Conservation (phyloP, 2,329 filamentous ascomycete genomes). For the Verruconis gallopava region DNA sequence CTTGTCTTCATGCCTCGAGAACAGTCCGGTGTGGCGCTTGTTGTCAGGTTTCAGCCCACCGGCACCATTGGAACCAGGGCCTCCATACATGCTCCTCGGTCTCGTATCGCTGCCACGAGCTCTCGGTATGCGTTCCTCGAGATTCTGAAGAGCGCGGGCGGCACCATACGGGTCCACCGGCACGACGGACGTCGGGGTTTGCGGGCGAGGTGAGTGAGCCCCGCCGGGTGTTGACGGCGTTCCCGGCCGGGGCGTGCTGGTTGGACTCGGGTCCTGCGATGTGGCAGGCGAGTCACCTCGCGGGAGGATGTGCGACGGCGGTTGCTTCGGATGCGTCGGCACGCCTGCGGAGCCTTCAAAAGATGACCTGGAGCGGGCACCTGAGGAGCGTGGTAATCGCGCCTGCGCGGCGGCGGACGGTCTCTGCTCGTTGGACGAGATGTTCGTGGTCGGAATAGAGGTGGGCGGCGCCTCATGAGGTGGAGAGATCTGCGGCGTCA, state of each 20-base stretch:
- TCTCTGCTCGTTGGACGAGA: constrained; percentile 10
- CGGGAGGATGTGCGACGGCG: constrained; percentile 42
- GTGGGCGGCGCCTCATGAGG: constrained; percentile 12
- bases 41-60: constrained; percentile 3
- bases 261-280: constrained; percentile 50
- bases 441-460: constrained; percentile 7
- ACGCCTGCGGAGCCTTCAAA: constrained; percentile 29
- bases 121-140: neutral
- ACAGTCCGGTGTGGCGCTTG: constrained; percentile 40
- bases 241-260: constrained; percentile 35
- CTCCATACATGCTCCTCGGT: constrained; percentile 7
- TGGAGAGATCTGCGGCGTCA: constrained; percentile 43
- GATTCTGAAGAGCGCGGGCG: neutral
- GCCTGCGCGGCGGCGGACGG: constrained; percentile 13
- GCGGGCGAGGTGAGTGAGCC: constrained; percentile 53
- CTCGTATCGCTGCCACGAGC: constrained; percentile 24
- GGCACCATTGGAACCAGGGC: constrained; percentile 1
- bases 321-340: constrained; percentile 34
- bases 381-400: constrained; percentile 11
- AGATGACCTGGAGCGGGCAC: constrained; percentile 29
- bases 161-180: constrained; percentile 64
- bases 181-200: constrained; percentile 68
- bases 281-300: constrained; percentile 39
- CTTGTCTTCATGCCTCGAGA: constrained; percentile 26
- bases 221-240: constrained; percentile 35